A percentile compares a stretch with the other conserved stretches of the same genome.
Evolutionary conservation across 768 basidiomycete species (phyloP).

Genomic region (Kwoniella sp.): DNA sequence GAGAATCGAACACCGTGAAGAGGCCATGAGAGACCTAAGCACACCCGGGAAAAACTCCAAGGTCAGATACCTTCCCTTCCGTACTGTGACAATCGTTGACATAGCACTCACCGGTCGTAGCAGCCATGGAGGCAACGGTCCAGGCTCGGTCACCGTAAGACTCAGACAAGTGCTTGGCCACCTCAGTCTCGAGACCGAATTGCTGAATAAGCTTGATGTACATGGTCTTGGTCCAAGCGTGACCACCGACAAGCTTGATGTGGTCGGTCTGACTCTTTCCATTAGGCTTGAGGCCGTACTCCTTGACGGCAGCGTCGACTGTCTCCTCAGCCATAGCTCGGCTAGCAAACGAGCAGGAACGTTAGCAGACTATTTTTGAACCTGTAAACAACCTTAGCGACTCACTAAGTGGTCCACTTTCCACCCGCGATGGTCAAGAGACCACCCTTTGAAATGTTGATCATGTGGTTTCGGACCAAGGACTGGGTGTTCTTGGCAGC

Average conservation of each 20-base stretch:
- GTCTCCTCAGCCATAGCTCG: constrained; percentile 91
- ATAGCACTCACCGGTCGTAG: constrained; percentile 64
- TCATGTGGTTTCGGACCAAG: constrained; percentile 90
- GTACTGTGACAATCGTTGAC: background rate
- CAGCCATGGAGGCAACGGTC: constrained; percentile 81
- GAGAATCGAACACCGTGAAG: constrained; percentile 75
- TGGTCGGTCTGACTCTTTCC: constrained; percentile 76
- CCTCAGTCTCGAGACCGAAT: constrained; percentile 85
- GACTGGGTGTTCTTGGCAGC: constrained; percentile 75
- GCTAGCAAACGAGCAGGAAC: constrained; percentile 9
- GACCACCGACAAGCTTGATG: constrained; percentile 83
- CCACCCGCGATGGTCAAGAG: constrained; percentile 93
- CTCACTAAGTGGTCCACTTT: constrained; percentile 96
- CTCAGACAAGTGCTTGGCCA: constrained; percentile 89
- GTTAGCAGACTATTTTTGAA: background rate
- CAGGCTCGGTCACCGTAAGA: constrained; percentile 96
- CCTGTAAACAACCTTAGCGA: constrained; percentile 7
- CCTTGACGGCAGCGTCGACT: constrained; percentile 80
- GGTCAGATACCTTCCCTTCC: background rate
- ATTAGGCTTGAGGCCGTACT: constrained; percentile 67
- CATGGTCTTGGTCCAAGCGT: constrained; percentile 95
- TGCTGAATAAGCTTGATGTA: constrained; percentile 93
- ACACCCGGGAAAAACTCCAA: background rate
- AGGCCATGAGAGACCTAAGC: constrained; percentile 68
- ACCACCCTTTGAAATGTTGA: constrained; percentile 76